Evolutionary conservation across 2,329 filamentous ascomycete genomes (phyloP).

Genomic region (Colletotrichum noveboracense): DNA sequence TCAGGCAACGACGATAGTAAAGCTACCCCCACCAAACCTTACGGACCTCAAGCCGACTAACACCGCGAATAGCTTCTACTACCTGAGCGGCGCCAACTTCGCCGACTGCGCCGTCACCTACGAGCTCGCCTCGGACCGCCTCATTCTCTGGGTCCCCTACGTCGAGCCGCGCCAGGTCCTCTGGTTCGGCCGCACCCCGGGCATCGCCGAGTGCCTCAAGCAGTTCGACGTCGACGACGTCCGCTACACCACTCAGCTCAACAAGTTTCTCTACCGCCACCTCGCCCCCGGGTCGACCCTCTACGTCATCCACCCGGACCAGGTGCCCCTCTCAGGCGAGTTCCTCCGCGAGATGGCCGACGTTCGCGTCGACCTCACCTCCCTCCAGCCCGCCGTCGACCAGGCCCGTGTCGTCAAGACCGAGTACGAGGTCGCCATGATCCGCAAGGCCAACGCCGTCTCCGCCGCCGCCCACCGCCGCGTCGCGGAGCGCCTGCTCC

Average conservation of each 20-base stretch:
- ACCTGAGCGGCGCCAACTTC: conserved; percentile 60
- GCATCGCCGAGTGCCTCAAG: conserved; percentile 63
- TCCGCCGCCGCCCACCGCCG: conserved; percentile 78
- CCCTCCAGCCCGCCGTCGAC: conserved; percentile 76
- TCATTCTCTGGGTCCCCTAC: conserved; percentile 77
- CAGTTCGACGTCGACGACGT: conserved; percentile 76
- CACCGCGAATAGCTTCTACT: conserved; percentile 57
- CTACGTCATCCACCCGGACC: conserved; percentile 50
- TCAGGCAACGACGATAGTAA: conserved; percentile 66
- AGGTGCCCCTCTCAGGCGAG: conserved; percentile 38
- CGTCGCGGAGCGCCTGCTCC: conserved; percentile 68
- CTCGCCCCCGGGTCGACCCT: conserved; percentile 41
- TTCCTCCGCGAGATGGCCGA: conserved; percentile 27
- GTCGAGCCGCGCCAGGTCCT: conserved; percentile 66
- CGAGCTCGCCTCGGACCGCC: conserved; percentile 61
- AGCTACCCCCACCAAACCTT: neutral
- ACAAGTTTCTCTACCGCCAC: conserved; percentile 51
- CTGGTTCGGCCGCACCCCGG: conserved; percentile 68
- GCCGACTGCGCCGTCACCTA: conserved; percentile 62
- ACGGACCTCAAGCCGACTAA: neutral
- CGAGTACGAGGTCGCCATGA: conserved; percentile 81
- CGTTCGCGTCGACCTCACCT: conserved; percentile 51
- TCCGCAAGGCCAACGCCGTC: conserved; percentile 81
- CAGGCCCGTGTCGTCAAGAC: conserved; percentile 83
- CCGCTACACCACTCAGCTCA: conserved; percentile 56